A percentile compares a stretch with the other conserved stretches of the same genome.
phyloP scores from a whole-genome alignment of 768 basidiomycete species.

The Boletellus ananas region DNA sequence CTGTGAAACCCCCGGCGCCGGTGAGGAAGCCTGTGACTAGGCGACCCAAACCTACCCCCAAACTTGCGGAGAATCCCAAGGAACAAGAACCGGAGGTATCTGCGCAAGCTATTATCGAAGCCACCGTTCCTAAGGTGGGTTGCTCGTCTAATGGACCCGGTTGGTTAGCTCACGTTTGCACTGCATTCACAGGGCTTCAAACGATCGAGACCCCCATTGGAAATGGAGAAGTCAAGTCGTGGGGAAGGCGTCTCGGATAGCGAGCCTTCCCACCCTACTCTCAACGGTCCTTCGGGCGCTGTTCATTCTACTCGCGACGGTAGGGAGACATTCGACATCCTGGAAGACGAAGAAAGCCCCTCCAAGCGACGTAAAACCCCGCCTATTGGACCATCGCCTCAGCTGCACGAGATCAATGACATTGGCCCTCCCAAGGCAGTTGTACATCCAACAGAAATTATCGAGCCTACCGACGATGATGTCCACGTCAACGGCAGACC shows the following conservation, averaged over 20 bases:
- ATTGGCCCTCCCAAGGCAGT: conserved; percentile 21
- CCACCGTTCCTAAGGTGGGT: conserved; percentile 68
- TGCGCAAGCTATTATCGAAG: conserved; percentile 71
- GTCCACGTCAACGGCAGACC: conserved; percentile 14
- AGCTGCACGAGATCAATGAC: conserved; percentile 33
- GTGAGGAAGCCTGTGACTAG: conserved; percentile 39
- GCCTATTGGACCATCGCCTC: conserved; percentile 3
- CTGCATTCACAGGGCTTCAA: conserved; percentile 59
- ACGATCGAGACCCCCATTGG: conserved; percentile 67
- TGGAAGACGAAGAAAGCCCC: conserved; percentile 37
- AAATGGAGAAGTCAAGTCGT: conserved; percentile 39
- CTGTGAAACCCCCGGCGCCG: conserved; percentile 50
- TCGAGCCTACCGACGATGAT: conserved; percentile 35
- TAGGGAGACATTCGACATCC: conserved; percentile 37
- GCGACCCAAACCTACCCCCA: conserved; percentile 34
- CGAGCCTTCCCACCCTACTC: conserved; percentile 9
- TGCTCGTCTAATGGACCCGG: background rate
- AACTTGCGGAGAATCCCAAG: conserved; percentile 32
- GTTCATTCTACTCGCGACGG: background rate
- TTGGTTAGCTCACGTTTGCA: conserved; percentile 7
- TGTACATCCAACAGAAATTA: conserved; percentile 36
- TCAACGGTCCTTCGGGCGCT: conserved; percentile 15
- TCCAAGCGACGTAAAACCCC: conserved; percentile 49
- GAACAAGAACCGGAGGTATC: conserved; percentile 36
- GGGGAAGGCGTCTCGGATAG: conserved; percentile 5